Conservation (phyloP, 2,329 filamentous ascomycete species). For the Capronia epimyces region DNA sequence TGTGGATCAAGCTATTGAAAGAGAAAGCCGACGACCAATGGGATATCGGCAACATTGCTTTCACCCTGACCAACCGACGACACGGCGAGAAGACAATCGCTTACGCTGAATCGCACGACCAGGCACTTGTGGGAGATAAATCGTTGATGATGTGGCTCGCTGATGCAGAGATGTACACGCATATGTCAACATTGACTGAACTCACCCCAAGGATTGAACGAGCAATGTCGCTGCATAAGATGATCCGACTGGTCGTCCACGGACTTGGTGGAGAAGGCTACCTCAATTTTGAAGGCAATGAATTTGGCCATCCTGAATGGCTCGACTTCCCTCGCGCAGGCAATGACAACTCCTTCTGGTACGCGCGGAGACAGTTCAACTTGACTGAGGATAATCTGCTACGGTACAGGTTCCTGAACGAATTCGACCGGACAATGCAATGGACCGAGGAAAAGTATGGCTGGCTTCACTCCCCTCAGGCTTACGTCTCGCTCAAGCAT, state of each 20-base stretch:
- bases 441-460: conserved; percentile 78
- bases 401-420: conserved; percentile 85
- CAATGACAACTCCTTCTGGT: conserved; percentile 90
- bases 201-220: conserved; percentile 84
- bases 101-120: conserved; percentile 94
- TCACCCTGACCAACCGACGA: conserved; percentile 83
- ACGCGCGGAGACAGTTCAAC: conserved; percentile 88
- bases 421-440: conserved; percentile 93
- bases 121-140: conserved; percentile 96
- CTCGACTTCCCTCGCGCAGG: conserved; percentile 94
- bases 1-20: conserved; percentile 99
- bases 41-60: conserved; percentile 80
- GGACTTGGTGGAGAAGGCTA: conserved; percentile 90
- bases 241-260: conserved; percentile 93
- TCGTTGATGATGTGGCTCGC: conserved; percentile 97
- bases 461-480: conserved; percentile 81
- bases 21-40: conserved; percentile 86
- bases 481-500: conserved; percentile 90
- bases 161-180: conserved; percentile 93
- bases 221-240: conserved; percentile 89
- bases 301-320: conserved; percentile 98
- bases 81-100: conserved; percentile 98
- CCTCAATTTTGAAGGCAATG: conserved; percentile 97
- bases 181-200: conserved; percentile 85
- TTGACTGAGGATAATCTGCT: conserved; percentile 79